phyloP scores from a whole-genome alignment of 805 yeast species.

The Pichia manshurica region DNA sequence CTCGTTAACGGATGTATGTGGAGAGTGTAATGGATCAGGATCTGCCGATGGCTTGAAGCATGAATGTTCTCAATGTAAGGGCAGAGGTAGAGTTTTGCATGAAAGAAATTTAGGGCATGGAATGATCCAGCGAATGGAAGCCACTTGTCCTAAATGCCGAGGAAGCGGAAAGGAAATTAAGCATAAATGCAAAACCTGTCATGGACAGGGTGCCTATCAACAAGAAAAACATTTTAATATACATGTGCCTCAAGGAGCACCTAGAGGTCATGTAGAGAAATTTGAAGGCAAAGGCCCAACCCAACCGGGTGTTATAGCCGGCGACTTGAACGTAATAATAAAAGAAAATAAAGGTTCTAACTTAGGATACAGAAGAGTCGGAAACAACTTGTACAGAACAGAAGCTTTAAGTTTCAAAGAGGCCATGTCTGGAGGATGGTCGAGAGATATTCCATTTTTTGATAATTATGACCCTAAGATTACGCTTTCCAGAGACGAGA shows the following conservation, averaged over 20 bases:
- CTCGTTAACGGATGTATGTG: constrained; percentile 70
- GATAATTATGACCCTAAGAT: constrained; percentile 51
- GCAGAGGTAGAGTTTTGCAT: constrained; percentile 62
- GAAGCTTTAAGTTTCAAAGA: constrained; percentile 72
- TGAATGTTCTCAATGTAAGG: constrained; percentile 64
- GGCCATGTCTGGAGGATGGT: constrained; percentile 79
- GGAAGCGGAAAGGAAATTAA: constrained; percentile 70
- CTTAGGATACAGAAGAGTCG: constrained; percentile 83
- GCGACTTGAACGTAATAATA: constrained; percentile 64
- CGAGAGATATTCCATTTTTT: constrained; percentile 56
- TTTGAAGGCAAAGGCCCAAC: constrained; percentile 77
- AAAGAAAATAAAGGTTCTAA: constrained; percentile 50
- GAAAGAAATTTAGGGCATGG: constrained; percentile 81
- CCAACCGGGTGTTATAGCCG: constrained; percentile 75
- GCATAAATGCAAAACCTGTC: constrained; percentile 62
- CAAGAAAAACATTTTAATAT: constrained; percentile 53
- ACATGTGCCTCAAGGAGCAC: constrained; percentile 64
- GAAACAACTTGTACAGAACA: constrained; percentile 67
- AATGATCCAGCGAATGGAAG: constrained; percentile 81
- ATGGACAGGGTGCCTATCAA: constrained; percentile 60
- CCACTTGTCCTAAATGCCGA: constrained; percentile 69
- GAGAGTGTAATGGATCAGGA: constrained; percentile 77
- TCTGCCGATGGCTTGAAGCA: constrained; percentile 70
- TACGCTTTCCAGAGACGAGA: constrained; percentile 42
- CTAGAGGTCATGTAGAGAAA: constrained; percentile 51